Evolutionary conservation across 768 basidiomycete species (phyloP).

Genomic region (Plicaturopsis crispa): DNA sequence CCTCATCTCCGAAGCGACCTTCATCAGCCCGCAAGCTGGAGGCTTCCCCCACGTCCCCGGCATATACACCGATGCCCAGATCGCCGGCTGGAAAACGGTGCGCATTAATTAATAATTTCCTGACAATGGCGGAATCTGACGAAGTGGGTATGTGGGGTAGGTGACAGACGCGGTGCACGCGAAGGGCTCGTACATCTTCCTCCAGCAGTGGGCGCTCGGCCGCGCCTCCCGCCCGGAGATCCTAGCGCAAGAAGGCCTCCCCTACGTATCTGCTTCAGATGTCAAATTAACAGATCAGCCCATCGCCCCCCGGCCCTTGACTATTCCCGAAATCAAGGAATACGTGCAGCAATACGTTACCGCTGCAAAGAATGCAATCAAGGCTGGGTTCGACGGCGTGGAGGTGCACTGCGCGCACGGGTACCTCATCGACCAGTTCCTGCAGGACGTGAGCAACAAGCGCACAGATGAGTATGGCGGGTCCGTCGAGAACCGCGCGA

Average conservation of each 20-base stretch:
- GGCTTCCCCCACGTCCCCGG: constrained; percentile 26
- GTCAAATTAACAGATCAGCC: constrained; percentile 8
- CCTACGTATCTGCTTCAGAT: constrained; percentile 18
- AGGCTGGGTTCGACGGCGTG: constrained; percentile 64
- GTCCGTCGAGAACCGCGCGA: constrained; percentile 32
- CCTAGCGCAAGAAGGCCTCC: constrained; percentile 12
- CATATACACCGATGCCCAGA: constrained; percentile 28
- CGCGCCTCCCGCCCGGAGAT: constrained; percentile 13
- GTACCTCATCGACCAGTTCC: constrained; percentile 32
- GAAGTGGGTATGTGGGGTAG: constrained; percentile 20
- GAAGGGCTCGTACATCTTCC: constrained; percentile 36
- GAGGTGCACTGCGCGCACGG: constrained; percentile 31
- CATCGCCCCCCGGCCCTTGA: constrained; percentile 28
- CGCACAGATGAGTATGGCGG: constrained; percentile 47
- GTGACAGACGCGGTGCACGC: constrained; percentile 52
- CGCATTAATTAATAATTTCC: not conserved
- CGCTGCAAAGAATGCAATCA: constrained; percentile 48
- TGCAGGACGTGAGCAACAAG: constrained; percentile 28
- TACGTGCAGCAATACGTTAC: constrained; percentile 42
- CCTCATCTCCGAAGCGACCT: constrained; percentile 46
- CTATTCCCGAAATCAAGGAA: constrained; percentile 39
- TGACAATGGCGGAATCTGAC: no score
- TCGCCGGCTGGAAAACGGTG: constrained; percentile 34
- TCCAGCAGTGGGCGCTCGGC: constrained; percentile 41
- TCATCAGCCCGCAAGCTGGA: constrained; percentile 20